Evolutionary conservation across 192 early-diverging fungal species (phyloP).

Genomic region (Obelidium mucronatum): DNA sequence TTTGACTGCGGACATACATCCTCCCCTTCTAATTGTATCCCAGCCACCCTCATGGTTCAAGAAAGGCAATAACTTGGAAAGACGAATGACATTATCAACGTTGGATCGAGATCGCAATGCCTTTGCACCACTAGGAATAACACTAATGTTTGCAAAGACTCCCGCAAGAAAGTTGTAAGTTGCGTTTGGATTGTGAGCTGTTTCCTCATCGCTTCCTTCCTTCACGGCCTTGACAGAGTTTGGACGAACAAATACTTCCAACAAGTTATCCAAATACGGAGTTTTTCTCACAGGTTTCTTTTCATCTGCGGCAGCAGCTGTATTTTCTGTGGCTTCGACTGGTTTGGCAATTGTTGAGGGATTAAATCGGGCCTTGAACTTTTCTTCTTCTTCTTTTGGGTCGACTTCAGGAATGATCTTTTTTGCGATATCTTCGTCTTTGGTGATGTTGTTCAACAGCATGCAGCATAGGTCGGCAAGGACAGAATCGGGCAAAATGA

Average conservation of each 20-base stretch:
- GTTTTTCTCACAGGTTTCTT: conserved; percentile 40
- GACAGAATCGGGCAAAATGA: conserved; percentile 72
- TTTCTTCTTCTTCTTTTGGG: conserved; percentile 24
- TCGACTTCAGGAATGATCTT: conserved; percentile 60
- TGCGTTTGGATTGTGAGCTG: conserved; percentile 5
- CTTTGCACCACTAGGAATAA: conserved; percentile 56
- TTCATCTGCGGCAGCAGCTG: conserved; percentile 6
- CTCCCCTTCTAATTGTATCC: conserved; percentile 88
- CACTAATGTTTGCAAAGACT: conserved; percentile 90
- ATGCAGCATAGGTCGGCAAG: conserved; percentile 86
- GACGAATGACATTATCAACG: conserved; percentile 71
- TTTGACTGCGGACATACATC: conserved; percentile 87
- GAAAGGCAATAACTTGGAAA: conserved; percentile 88
- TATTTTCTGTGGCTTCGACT: conserved; percentile 43
- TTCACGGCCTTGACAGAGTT: neutral
- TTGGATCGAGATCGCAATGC: conserved; percentile 69
- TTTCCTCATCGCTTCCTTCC: neutral
- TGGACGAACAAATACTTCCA: conserved; percentile 83
- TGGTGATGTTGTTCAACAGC: conserved; percentile 92
- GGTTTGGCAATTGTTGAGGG: conserved; percentile 25
- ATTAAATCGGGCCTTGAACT: conserved; percentile 19
- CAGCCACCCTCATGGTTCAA: conserved; percentile 71
- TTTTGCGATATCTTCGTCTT: conserved; percentile 63
- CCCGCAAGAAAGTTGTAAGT: conserved; percentile 86
- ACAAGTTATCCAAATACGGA: conserved; percentile 79